A percentile compares a stretch with the other conserved stretches of the same genome.
phyloP scores from a whole-genome alignment of 2,329 filamentous ascomycete genomes.

The Cytospora schulzeri region DNA sequence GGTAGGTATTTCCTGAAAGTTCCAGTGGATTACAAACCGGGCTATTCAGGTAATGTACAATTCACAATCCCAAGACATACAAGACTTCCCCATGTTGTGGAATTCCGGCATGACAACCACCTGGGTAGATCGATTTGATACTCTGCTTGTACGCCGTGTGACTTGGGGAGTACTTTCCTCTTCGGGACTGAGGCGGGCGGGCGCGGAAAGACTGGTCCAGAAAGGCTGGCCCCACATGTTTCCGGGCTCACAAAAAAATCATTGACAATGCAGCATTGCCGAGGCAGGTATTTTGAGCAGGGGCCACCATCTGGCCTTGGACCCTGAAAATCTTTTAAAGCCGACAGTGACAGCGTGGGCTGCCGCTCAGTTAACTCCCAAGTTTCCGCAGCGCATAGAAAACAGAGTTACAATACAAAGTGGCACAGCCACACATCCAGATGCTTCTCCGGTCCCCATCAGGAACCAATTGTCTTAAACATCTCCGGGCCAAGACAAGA shows the following conservation, averaged over 20 bases:
- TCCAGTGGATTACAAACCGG: too few species aligned
- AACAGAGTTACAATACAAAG: too few species aligned
- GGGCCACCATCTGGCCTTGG: background rate
- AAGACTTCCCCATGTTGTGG: background rate
- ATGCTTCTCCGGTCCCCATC: background rate
- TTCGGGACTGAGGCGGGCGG: background rate
- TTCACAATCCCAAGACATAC: background rate
- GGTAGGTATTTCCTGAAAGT: too few species aligned
- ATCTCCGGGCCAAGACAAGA: background rate
- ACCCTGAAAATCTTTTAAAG: slow-evolving; percentile 8
- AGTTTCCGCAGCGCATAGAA: too few species aligned
- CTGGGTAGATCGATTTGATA: background rate
- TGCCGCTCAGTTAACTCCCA: too few species aligned
- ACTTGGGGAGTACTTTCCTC: background rate
- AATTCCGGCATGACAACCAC: background rate
- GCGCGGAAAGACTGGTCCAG: background rate
- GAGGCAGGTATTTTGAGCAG: background rate
- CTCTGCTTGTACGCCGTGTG: background rate
- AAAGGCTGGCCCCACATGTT: background rate
- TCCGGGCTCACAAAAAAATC: background rate
- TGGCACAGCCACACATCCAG: background rate
- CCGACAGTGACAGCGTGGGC: background rate
- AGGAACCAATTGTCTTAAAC: background rate
- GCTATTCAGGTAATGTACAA: too few species aligned
- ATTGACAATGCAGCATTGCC: background rate